Evolutionary conservation across 805 yeast genomes (phyloP), one percentile per base, ranked within the genome.

Genomic region (Metschnikowia rubicola): DNA sequence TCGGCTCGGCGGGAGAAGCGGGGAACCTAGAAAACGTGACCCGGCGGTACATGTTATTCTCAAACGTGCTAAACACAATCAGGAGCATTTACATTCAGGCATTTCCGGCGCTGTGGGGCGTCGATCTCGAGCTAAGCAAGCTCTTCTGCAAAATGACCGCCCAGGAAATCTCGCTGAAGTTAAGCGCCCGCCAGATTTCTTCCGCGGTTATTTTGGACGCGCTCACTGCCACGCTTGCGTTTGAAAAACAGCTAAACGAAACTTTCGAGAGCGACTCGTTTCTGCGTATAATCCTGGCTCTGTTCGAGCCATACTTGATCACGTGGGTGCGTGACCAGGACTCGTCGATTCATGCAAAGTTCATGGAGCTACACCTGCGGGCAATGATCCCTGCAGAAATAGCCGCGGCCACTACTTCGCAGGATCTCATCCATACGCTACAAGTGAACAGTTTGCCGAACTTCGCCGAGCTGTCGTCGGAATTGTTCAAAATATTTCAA

Each of bases 251-350:
- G 53, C 70, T 91, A 36, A 83, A 83, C 53, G 77, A 78, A n/a
- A 75, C 77, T 44, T 87, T 86, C 63, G 70, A 78, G 12, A 73
- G 78, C 12, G 59, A 63, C 9, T 73, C 68, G 10, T 73, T 71
- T 37, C 63, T 65, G 64, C 54, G 73, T 66, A 43, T 78, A 81
- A 47, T 88, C 84, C 35, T 74, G 71, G 39, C 81, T 28, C 67
- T 84, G 31, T 91, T 94, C 62, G 96, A 88, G 62, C 97, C 97
- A 1, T 88, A 86, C 61, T 71, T 94, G 39, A 78, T 78, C 35
- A 66, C 88, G 11, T 94, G 98, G 97, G 83, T 94, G 10, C 81
- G 81, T 15, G 86, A 88, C 58, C 98, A 94, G 66, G 90, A 88
- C 51, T 70, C 75, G 9, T 62, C 74, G 30, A 73, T 92, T 55